These are phyloP conservation scores for Diaporthe longicolla DNA, from an alignment of 2,329 filamentous ascomycete genomes.

Conservation along the genomic window DNA sequence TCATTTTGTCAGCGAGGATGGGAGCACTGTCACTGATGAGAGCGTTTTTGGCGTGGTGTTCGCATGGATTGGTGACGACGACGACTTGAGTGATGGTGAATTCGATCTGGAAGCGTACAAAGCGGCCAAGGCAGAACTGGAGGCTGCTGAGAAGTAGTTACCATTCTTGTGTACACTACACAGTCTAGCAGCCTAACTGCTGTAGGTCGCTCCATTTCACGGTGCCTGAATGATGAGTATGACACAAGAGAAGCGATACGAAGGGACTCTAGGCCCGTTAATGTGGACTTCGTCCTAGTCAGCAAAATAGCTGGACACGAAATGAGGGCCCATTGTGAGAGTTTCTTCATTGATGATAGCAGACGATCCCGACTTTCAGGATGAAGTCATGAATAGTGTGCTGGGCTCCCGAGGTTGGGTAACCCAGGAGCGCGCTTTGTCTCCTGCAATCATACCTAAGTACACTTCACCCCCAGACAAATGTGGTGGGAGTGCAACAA, in stretches of 20 bases:
- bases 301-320: not conserved
- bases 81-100: not conserved
- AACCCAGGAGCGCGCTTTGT: not conserved
- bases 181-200: no score
- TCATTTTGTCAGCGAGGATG: not conserved
- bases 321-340: not conserved
- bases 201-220: no score
- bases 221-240: no score
- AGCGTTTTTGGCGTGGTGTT: not conserved
- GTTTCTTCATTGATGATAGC: not conserved
- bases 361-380: not conserved
- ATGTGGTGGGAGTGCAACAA: not conserved
- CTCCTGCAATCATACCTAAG: not conserved
- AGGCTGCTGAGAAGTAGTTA: not conserved
- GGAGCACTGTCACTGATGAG: not conserved
- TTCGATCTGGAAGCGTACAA: slow-evolving; percentile 1
- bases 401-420: not conserved
- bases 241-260: no score
- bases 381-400: not conserved
- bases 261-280: no score
- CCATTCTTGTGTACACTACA: no score
- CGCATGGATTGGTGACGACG: not conserved
- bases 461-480: not conserved
- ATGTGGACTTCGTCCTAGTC: not conserved
- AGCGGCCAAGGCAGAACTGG: not conserved